These are phyloP conservation scores for Cystobasidium onofrii DNA, from an alignment of 768 basidiomycete species.

Conservation along the genomic window DNA sequence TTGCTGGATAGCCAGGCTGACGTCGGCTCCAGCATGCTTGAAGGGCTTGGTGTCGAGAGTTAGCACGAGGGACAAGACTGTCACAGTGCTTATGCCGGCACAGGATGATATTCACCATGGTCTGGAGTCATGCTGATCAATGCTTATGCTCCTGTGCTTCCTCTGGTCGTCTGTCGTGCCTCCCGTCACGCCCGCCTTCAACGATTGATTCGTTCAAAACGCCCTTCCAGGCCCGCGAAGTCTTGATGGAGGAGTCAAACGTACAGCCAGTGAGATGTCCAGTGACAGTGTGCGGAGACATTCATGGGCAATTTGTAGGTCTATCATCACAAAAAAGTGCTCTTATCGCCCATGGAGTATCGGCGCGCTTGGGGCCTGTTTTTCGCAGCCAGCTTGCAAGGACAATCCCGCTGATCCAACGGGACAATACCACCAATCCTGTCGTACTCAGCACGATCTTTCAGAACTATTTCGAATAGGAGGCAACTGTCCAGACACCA, in stretches of 20 bases:
- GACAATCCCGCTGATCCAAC: constrained; percentile 13
- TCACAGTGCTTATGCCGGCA: neutral
- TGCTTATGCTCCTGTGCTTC: neutral
- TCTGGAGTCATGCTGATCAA: neutral
- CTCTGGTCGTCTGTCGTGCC: neutral
- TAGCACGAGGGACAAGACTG: neutral
- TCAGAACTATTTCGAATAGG: constrained; percentile 98
- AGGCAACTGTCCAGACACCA: constrained; percentile 96
- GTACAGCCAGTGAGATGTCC: constrained; percentile 98
- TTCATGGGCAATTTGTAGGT: constrained; percentile 99
- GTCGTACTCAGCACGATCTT: constrained; percentile 72
- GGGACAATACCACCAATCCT: neutral
- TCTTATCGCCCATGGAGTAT: neutral
- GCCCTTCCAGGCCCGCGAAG: constrained; percentile 73
- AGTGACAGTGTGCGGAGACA: constrained; percentile 98
- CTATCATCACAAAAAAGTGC: neutral
- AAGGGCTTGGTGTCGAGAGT: neutral
- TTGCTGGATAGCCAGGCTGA: constrained; percentile 6
- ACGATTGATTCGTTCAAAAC: neutral
- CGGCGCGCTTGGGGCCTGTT: neutral
- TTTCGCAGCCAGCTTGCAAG: neutral
- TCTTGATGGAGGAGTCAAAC: constrained; percentile 97
- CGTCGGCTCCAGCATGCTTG: neutral
- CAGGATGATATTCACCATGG: neutral
- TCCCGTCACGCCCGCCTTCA: neutral